phyloP scores from a whole-genome alignment of 2,329 filamentous ascomycete species.

The Fusarium circinatum region DNA sequence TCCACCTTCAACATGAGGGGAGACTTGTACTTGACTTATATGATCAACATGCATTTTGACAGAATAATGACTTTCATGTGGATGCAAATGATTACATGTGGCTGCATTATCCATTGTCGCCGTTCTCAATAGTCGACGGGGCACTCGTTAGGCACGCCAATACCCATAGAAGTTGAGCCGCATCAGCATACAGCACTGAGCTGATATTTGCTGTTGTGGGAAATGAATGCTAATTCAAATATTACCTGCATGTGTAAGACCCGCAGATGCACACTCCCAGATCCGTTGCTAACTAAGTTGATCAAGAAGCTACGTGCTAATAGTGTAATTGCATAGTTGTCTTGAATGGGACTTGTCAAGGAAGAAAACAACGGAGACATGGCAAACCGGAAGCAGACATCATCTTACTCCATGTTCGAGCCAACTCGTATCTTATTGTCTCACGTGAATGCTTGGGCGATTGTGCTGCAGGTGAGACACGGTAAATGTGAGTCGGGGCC shows the following conservation, averaged over 20 bases:
- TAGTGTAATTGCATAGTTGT: neutral
- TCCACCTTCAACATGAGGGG: constrained; percentile 7
- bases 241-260: constrained; percentile 8
- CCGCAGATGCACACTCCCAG: constrained; percentile 19
- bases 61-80: constrained; percentile 8
- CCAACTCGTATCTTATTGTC: neutral
- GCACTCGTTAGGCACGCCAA: neutral
- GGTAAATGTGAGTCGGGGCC: neutral
- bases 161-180: constrained; percentile 12
- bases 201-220: neutral
- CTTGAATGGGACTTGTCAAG: neutral
- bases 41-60: neutral
- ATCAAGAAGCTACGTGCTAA: neutral
- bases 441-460: neutral
- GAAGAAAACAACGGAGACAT: neutral
- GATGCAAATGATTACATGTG: constrained; percentile 30
- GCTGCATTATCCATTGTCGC: constrained; percentile 12
- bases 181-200: neutral
- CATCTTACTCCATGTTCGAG: neutral
- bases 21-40: neutral
- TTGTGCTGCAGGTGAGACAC: constrained; percentile 3
- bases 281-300: neutral
- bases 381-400: neutral
- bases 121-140: constrained; percentile 25
- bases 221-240: constrained; percentile 11